Percentiles rank a stretch among this genome's conserved stretches.
phyloP scores from a whole-genome alignment of 352 stramenopile genomes.

The Phytophthora sansomeana region DNA sequence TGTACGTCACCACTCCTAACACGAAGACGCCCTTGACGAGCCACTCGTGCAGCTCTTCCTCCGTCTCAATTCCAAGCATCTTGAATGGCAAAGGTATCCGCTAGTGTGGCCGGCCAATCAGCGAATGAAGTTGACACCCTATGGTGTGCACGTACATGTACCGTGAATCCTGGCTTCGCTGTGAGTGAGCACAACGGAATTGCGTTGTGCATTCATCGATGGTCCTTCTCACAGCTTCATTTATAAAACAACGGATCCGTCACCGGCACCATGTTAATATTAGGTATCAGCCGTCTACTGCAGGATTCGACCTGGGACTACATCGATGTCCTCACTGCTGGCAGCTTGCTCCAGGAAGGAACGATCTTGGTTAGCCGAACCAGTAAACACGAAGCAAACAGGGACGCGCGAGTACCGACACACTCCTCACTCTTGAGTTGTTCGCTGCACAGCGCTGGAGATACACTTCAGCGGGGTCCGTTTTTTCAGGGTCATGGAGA shows the following conservation, averaged over 20 bases:
- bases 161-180: background rate
- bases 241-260: background rate
- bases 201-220: too few relatives aligned
- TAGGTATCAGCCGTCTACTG: background rate
- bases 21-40: slow-evolving; percentile 61
- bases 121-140: slow-evolving; percentile 7
- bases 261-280: background rate
- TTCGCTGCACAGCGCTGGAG: slow-evolving; percentile 3
- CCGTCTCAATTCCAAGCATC: slow-evolving; percentile 38
- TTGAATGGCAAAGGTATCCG: slow-evolving; percentile 9
- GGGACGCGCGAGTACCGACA: background rate
- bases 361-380: slow-evolving; percentile 11
- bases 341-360: background rate
- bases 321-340: too few relatives aligned
- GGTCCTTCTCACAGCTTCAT: too few relatives aligned
- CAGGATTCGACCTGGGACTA: background rate
- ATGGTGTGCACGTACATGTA: too few relatives aligned
- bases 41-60: slow-evolving; percentile 64
- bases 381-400: slow-evolving; percentile 1
- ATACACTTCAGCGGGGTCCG: slow-evolving; percentile 9
- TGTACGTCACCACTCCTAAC: slow-evolving; percentile 59
- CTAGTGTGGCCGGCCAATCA: slow-evolving; percentile 12
- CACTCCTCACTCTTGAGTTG: background rate
- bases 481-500: slow-evolving; percentile 38
- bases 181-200: too few relatives aligned